These are phyloP conservation scores for Arabidopsis lyrata DNA, from an alignment of 441 rosid species.

Conservation along the genomic window DNA sequence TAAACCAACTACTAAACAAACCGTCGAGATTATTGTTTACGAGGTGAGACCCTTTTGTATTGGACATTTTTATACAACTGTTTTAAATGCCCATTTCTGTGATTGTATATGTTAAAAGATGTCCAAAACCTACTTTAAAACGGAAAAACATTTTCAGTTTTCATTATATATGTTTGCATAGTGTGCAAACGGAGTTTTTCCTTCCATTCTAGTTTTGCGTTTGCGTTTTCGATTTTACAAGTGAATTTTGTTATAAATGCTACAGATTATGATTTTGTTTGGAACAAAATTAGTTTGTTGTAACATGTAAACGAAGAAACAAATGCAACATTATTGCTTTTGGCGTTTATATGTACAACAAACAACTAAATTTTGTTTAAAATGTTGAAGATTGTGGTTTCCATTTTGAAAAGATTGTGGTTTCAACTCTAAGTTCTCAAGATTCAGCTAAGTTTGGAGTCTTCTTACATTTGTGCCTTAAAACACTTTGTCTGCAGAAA, in stretches of 20 bases:
- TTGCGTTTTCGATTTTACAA: background rate
- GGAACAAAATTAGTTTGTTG: too few species aligned
- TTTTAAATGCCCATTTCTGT: background rate
- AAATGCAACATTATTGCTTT: background rate
- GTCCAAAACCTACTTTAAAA: background rate
- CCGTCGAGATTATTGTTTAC: constrained; percentile 57
- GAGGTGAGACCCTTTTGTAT: constrained; percentile 49
- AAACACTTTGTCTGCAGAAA: constrained; percentile 42
- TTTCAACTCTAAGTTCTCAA: background rate
- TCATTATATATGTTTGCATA: too few species aligned
- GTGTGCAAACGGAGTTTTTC: too few species aligned
- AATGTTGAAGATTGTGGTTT: too few species aligned
- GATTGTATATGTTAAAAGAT: background rate
- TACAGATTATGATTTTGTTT: background rate
- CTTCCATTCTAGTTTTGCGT: background rate
- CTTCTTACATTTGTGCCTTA: background rate
- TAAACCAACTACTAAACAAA: constrained; percentile 65
- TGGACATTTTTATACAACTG: background rate
- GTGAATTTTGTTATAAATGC: background rate
- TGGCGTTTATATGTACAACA: background rate
- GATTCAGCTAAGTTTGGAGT: background rate
- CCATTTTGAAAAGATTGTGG: background rate
- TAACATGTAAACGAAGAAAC: background rate
- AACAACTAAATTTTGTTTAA: background rate
- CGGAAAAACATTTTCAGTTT: background rate